Conservation (phyloP, 108 stramenopile species). For the Fistulifera pelliculosa region DNA sequence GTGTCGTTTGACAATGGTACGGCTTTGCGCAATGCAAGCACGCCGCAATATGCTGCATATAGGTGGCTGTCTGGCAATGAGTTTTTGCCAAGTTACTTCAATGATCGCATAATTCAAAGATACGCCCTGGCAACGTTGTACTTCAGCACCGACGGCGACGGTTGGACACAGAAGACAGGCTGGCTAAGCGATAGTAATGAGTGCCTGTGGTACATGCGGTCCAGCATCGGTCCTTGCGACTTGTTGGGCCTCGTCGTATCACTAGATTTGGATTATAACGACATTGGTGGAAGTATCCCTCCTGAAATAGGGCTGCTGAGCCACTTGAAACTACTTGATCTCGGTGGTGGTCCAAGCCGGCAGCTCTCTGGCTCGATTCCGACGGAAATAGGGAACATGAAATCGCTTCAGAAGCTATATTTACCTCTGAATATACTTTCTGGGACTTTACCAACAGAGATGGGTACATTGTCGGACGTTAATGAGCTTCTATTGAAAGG, state of each 20-base stretch:
- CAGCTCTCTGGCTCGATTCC: constrained; percentile 30
- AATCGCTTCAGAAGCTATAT: constrained; percentile 33
- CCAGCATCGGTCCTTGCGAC: neutral
- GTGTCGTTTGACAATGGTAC: neutral
- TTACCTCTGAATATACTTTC: constrained; percentile 38
- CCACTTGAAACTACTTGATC: neutral
- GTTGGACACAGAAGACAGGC: constrained; percentile 7
- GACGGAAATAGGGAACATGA: constrained; percentile 42
- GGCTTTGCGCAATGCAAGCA: neutral
- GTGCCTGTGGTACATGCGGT: constrained; percentile 2
- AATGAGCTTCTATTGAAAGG: constrained; percentile 18
- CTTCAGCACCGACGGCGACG: constrained; percentile 14
- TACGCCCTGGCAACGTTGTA: constrained; percentile 15
- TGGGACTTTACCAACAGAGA: constrained; percentile 44
- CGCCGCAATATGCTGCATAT: constrained; percentile 7
- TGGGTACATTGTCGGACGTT: constrained; percentile 26
- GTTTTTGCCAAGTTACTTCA: neutral
- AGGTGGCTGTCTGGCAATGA: constrained; percentile 2
- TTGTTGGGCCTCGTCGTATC: neutral
- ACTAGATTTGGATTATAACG: neutral
- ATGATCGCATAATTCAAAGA: neutral
- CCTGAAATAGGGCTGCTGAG: constrained; percentile 4
- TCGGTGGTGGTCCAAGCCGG: constrained; percentile 2
- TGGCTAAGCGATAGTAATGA: constrained; percentile 5
- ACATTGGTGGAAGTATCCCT: constrained; percentile 1